A percentile compares a stretch with the other conserved stretches of the same genome.
Evolutionary conservation across 805 yeast genomes (phyloP).

Genomic region (Nakazawaea populi): DNA sequence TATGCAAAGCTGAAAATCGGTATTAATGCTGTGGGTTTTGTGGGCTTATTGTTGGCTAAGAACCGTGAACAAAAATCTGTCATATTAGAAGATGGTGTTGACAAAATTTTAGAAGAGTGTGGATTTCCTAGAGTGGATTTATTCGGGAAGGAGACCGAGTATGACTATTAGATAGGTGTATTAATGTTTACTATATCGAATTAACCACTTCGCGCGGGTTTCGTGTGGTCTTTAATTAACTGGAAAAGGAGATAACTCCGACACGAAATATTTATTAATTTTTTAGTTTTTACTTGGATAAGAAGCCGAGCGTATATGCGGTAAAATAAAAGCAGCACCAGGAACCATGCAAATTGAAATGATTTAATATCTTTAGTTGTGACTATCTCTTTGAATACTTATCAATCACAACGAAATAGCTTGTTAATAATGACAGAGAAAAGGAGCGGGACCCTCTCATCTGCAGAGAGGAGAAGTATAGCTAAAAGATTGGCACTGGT

Average conservation of each 20-base stretch:
- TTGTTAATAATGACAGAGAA: neutral
- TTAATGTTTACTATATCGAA: too few relatives aligned
- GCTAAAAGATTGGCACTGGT: neutral
- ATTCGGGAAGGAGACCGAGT: conserved; percentile 47
- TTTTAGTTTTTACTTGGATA: too few relatives aligned
- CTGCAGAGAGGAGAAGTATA: neutral
- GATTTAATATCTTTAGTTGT: too few relatives aligned
- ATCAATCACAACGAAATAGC: too few relatives aligned
- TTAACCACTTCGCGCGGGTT: too few relatives aligned
- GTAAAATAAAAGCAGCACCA: too few relatives aligned
- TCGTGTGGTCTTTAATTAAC: too few relatives aligned
- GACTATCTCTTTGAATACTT: too few relatives aligned
- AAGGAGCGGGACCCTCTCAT: neutral
- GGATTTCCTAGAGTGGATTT: conserved; percentile 64
- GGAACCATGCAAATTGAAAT: too few relatives aligned
- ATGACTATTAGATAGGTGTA: conserved; percentile 40
- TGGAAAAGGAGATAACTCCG: too few relatives aligned
- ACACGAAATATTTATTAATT: too few relatives aligned
- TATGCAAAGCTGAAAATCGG: conserved; percentile 44
- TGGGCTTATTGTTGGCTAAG: conserved; percentile 77
- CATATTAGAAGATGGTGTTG: conserved; percentile 41
- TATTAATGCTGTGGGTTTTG: conserved; percentile 73
- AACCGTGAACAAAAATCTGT: conserved; percentile 46
- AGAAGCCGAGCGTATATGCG: too few relatives aligned
- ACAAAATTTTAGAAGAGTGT: conserved; percentile 50